Conservation (phyloP, 345 rosid genomes). For the Diplotaxis tenuifolia region DNA sequence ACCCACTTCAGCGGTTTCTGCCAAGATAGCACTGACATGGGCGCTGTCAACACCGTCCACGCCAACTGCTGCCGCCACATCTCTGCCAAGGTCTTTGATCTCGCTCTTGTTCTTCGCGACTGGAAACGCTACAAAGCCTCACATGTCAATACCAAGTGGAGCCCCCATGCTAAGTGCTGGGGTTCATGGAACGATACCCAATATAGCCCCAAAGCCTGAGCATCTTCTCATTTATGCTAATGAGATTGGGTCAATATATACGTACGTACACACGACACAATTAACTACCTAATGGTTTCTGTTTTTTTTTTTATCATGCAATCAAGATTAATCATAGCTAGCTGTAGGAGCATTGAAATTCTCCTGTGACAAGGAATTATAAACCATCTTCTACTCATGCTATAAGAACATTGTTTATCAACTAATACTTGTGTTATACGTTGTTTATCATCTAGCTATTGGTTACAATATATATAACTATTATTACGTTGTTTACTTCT, state of each 20-base stretch:
- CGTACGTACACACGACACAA: background rate
- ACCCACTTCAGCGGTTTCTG: conserved; percentile 76
- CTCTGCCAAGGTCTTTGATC: conserved; percentile 61
- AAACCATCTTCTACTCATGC: background rate
- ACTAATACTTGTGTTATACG: background rate
- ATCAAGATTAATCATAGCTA: background rate
- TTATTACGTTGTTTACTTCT: too few relatives aligned
- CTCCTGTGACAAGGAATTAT: background rate
- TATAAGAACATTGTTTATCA: too few relatives aligned
- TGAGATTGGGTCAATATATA: background rate
- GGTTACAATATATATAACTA: too few relatives aligned
- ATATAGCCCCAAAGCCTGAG: conserved; percentile 20
- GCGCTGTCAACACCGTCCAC: conserved; percentile 46
- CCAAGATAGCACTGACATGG: conserved; percentile 50
- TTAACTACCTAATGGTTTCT: background rate
- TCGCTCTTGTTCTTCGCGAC: conserved; percentile 48
- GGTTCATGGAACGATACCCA: conserved; percentile 45
- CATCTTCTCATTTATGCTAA: background rate
- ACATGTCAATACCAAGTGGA: conserved; percentile 38
- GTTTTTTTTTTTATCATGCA: background rate
- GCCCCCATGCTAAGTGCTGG: conserved; percentile 39
- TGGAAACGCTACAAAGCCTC: conserved; percentile 57
- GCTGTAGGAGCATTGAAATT: background rate
- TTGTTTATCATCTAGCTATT: background rate
- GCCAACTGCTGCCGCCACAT: conserved; percentile 84